These are phyloP conservation scores for Huntiella bhutanensis DNA, from an alignment of 2,329 filamentous ascomycete genomes.

Conservation along the genomic window DNA sequence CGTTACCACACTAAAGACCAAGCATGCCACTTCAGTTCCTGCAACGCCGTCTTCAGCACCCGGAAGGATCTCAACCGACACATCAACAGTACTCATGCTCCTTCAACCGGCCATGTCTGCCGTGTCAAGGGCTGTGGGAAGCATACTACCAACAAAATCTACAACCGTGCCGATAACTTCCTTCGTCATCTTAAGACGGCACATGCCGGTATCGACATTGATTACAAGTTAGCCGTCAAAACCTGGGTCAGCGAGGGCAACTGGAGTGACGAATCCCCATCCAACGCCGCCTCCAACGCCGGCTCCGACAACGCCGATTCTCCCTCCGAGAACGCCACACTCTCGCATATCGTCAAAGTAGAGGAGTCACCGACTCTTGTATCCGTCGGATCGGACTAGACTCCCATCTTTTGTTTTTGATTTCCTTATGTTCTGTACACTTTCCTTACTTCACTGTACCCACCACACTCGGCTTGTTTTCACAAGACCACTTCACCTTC, in stretches of 20 bases:
- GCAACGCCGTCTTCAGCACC: constrained; percentile 14
- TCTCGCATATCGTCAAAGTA: background rate
- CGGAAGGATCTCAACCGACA: constrained; percentile 16
- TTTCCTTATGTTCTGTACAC: background rate
- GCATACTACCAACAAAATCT: constrained; percentile 14
- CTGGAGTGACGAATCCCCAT: background rate
- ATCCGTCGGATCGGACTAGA: background rate
- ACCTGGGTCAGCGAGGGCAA: constrained; percentile 6
- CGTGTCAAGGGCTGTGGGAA: constrained; percentile 15
- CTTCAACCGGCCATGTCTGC: constrained; percentile 14
- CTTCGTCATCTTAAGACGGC: constrained; percentile 14
- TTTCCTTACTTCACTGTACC: background rate
- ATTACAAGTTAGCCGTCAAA: constrained; percentile 7
- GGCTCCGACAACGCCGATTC: too few species aligned
- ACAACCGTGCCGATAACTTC: constrained; percentile 17
- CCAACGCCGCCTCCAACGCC: too few species aligned
- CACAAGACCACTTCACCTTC: background rate
- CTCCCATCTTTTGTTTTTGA: background rate
- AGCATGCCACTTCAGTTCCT: constrained; percentile 12
- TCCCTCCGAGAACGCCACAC: background rate
- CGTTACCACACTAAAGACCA: constrained; percentile 15
- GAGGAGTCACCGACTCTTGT: too few species aligned
- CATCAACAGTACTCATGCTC: constrained; percentile 12
- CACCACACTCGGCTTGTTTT: too few species aligned
- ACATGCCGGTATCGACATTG: constrained; percentile 12